Base-by-base conservation (phyloP, 2,329 filamentous ascomycete genomes). In the Paraphoma chrysanthemicola region DNA sequence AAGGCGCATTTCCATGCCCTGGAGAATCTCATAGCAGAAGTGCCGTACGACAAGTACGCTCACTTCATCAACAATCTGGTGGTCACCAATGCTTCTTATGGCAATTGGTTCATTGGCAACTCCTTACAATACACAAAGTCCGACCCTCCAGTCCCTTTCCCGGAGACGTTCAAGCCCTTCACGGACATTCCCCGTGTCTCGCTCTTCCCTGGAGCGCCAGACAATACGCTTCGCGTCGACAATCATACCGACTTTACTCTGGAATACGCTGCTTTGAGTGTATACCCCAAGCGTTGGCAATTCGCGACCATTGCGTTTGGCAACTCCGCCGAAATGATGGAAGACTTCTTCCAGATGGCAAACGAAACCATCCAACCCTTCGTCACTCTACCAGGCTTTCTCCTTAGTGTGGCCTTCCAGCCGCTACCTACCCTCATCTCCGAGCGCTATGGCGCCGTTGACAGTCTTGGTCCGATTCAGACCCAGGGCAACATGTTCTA, bases 281-380 rank as follows among this genome's bases (percentile, higher is more conserved):
- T 23, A 23, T 23, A 23, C 23, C 23, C 23, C 5, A 23, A 23
- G 23, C 23, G 23, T 23, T 23, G 23, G 23, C 23, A 23, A 23
- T 51, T 51, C 17, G 48, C 48, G 4, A 51, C 49, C 18, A 38
- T 44, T 14, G 33, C 18, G 9, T 51, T 51, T 17, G 49, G 49
- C 49, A 44, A 44, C 17, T 51, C 49, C 17, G 41, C 49, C 11
- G 49, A 33, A 16, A 44, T 51, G 49, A 44, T 51, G 41, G 49
- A 51, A 28, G 16, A 45, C 14, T 44, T 51, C 28, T 51, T 51
- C 39, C 41, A 44, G 16, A 30, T 51, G 28, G 49, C 49, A 4
- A 51, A 51, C 28, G 7, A 11, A 6, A 51, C 49, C 6, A 44
- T 51, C 41, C 41, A 51, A 17, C 41, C 39, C 3, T 51, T 44